Conservation (phyloP, 345 rosid species). For the Hibiscus trionum region DNA sequence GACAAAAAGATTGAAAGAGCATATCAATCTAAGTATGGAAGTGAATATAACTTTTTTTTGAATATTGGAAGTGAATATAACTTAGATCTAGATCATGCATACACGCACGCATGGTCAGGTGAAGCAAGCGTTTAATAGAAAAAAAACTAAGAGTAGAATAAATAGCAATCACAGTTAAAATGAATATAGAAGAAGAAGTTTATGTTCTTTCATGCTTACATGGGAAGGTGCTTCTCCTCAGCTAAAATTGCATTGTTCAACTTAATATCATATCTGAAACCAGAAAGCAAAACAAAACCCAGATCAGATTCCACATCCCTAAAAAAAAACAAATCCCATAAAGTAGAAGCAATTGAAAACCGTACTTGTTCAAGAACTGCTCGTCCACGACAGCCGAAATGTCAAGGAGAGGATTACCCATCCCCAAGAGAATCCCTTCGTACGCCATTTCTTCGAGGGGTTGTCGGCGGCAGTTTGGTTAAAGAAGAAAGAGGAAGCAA, state of each 20-base stretch:
- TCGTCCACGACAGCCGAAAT: slow-evolving; percentile 87
- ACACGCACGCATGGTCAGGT: not conserved
- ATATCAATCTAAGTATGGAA: not conserved
- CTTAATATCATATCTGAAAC: slow-evolving; percentile 69
- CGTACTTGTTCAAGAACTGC: slow-evolving; percentile 66
- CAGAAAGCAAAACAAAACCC: not conserved
- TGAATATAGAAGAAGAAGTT: not conserved
- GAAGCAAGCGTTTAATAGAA: not conserved
- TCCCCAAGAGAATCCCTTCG: slow-evolving; percentile 68
- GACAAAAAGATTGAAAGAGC: not conserved
- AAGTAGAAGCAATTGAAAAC: not conserved
- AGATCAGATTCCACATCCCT: not conserved
- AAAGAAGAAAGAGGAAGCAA: not conserved
- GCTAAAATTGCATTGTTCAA: slow-evolving; percentile 95
- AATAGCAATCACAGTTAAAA: not conserved
- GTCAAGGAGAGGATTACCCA: slow-evolving; percentile 99
- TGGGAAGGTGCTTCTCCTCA: slow-evolving; percentile 85
- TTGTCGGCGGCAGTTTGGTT: not conserved
- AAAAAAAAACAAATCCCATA: not conserved
- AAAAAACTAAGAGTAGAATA: not conserved
- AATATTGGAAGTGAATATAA: not conserved
- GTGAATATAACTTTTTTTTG: not conserved
- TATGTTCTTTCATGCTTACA: slow-evolving; percentile 37
- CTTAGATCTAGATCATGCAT: not conserved
- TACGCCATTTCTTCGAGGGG: slow-evolving; percentile 36